Evolutionary conservation across 1,284 basidiomycete species (phyloP).

Genomic region (Apiotrichum gracile): DNA sequence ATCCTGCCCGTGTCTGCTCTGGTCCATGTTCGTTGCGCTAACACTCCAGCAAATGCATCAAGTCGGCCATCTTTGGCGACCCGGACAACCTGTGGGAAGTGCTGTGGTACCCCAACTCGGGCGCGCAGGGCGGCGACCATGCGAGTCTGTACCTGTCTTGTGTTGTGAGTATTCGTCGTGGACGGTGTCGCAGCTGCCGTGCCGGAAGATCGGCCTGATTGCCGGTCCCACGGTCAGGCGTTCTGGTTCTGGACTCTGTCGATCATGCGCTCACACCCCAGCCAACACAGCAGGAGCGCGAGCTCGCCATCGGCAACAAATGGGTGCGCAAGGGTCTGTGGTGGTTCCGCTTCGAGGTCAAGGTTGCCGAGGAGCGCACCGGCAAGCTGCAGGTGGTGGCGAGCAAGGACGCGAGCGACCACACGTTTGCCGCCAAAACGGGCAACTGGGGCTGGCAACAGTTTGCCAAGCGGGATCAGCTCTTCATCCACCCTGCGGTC

Average conservation of each 20-base stretch:
- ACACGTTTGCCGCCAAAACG: slow-evolving; percentile 74
- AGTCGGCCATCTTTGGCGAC: slow-evolving; percentile 47
- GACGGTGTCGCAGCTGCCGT: too few species aligned
- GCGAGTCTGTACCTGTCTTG: slow-evolving; percentile 73
- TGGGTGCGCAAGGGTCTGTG: slow-evolving; percentile 78
- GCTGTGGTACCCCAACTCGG: slow-evolving; percentile 74
- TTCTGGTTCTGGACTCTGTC: neutral
- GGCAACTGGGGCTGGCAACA: slow-evolving; percentile 76
- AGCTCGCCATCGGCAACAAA: slow-evolving; percentile 59
- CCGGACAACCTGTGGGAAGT: slow-evolving; percentile 53
- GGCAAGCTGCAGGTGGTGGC: slow-evolving; percentile 40
- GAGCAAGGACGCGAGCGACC: slow-evolving; percentile 72
- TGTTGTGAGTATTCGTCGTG: slow-evolving; percentile 54
- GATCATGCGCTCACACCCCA: slow-evolving; percentile 1
- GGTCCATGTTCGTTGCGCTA: neutral
- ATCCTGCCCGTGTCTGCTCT: neutral
- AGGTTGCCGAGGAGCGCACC: slow-evolving; percentile 48
- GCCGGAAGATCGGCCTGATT: neutral
- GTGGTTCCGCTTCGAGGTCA: slow-evolving; percentile 77
- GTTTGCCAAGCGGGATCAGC: slow-evolving; percentile 67
- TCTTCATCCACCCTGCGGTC: slow-evolving; percentile 61
- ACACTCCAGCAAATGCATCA: slow-evolving; percentile 42
- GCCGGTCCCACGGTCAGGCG: neutral
- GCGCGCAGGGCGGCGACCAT: slow-evolving; percentile 53
- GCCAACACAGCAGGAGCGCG: slow-evolving; percentile 69